Evolutionary conservation across 1,284 basidiomycete species (phyloP), one percentile per base, ranked within the genome.

Genomic region (Fomitopsis palustris): DNA sequence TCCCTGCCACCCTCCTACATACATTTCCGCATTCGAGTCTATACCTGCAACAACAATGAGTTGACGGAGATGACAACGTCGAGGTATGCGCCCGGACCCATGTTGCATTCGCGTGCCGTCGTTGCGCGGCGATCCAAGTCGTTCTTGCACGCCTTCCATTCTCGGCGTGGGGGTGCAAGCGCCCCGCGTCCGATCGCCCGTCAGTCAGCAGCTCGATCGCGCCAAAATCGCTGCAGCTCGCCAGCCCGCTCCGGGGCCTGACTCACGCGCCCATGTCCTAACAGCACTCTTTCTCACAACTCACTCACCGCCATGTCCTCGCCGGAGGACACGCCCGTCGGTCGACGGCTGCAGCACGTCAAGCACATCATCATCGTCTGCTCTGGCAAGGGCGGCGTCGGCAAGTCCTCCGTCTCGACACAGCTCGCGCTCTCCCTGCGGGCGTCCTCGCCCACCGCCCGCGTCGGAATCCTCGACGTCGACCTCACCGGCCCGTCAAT

Each of bases 401-500:
- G 97, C 62, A 99, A 99, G 78, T 98, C 95, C 10, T 97, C 95
- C 0, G 92, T 98, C 16, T 89, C 95, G 2, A 86, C 92, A 1
- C 97, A 99, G 69, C 85, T 99, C 12, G 96, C 96, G 0, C 84
- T 99, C 37, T 93, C 89, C 57, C 85, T 98, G 2, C 85, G 94
- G 66, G 79, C 81, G 3, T 84, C 86, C 19, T 81, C 86, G 10
- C 80, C 83, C 21, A 84, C 77, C 33, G 81, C 82, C 5, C 84
- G 84, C 55, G 92, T 99, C 17, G 97, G 95, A 1, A 85, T 99
- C 47, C 86, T 99, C 54, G 97, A 99, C 74, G 84, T 98, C 54
- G 96, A 99, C 75, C 84, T 99, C 39, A 99, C 97, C 0, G 97
- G 97, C 0, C 96, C 97, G 1, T 96, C 93, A 2, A 90, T 99